Base-by-base conservation (phyloP, 2,329 filamentous ascomycete species). In the Atkinsonella texensis region DNA sequence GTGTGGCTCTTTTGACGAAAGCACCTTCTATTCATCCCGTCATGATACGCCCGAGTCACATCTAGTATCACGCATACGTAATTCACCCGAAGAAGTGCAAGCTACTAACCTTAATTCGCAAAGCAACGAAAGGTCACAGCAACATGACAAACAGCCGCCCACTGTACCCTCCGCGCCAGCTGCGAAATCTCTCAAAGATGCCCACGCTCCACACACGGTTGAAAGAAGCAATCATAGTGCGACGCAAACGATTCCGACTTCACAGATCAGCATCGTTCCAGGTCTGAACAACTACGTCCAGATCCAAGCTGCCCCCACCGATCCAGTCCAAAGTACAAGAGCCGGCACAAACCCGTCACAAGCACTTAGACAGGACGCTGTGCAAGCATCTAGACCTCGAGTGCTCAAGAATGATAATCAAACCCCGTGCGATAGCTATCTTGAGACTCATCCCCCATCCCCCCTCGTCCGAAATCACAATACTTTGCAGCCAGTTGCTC, bases 21-120 rank as follows among this genome's bases (percentile, higher is more conserved):
- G 94, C 64, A 93, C 89, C 41, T 95, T 95, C 69, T 96, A 97
- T 74, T 96, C 91, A 58, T 96, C 90, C 70, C 87, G 85, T 71
- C 84, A 90, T 73, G 87, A 90, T 66, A 95, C 89, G 57, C 79
- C 80, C 54, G 74, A 80, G 52, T 75, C 74, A 32, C 71, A 70
- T 48, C 69, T 71, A 53, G 70, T 71, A 40, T 70, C 74, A 31
- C 71, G 70, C 53, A 60, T 71, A 70, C 79, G 64, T 74, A 78
- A 64, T 59, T 64, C 65, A 54, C 66, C 67, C 54, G 66, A 66
- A 58, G 66, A 69, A 43, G 52, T 52, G 9, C 59, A 57, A 51
- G 45, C 54, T 40, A 54, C 56, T 35, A 58, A 56, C 43, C 40
- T 13, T 28, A 43, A 47, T 41, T 52, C 57, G 32, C 49, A 53